These are phyloP conservation scores for Geranium brycei DNA, from an alignment of 345 rosid species.

Conservation along the genomic window DNA sequence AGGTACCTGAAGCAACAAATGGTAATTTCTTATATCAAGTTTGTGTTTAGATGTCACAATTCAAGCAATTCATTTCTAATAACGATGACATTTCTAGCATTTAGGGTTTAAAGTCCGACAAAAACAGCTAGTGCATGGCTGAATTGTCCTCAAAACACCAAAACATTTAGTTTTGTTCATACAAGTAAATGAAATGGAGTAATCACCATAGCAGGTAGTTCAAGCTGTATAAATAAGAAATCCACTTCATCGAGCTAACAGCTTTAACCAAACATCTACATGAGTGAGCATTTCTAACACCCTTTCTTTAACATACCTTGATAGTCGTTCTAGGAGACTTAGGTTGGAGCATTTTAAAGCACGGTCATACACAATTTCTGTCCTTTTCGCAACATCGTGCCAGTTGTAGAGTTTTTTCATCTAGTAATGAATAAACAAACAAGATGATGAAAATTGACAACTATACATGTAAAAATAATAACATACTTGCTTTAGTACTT, in stretches of 20 bases:
- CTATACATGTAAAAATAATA: not conserved
- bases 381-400: conserved; percentile 93
- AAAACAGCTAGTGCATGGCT: too few relatives aligned
- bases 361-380: conserved; percentile 74
- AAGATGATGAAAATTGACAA: conserved; percentile 1
- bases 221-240: too few relatives aligned
- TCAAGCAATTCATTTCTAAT: not conserved
- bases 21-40: not conserved
- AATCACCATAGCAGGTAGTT: too few relatives aligned
- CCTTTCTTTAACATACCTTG: conserved; percentile 31
- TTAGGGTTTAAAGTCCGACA: too few relatives aligned
- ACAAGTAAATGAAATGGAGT: too few relatives aligned
- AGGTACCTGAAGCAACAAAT: not conserved
- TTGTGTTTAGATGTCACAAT: not conserved
- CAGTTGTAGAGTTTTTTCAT: conserved; percentile 83
- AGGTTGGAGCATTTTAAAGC: conserved; percentile 63
- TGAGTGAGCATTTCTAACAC: not conserved
- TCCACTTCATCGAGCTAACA: not conserved
- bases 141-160: too few relatives aligned
- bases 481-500: conserved; percentile 15
- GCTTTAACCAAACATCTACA: not conserved
- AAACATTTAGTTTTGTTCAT: too few relatives aligned
- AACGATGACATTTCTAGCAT: too few relatives aligned
- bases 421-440: conserved; percentile 14
- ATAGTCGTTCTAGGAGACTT: conserved; percentile 42